Percentiles rank a stretch among this genome's conserved stretches.
These are phyloP conservation scores for Xylaria arbuscula DNA, from an alignment of 2,329 filamentous ascomycete species.

Conservation along the genomic window DNA sequence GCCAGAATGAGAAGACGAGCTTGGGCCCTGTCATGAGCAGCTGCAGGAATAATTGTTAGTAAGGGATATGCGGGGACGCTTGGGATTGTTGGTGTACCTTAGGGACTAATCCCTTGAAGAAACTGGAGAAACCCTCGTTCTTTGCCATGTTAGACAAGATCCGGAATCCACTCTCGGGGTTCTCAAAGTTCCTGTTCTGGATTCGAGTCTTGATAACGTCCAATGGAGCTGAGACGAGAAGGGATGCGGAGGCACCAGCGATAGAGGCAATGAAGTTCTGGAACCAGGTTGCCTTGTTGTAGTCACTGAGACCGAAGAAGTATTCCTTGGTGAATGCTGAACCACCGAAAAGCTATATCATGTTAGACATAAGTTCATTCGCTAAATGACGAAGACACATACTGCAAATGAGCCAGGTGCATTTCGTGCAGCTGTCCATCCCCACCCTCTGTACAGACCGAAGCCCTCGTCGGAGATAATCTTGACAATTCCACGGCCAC, in stretches of 20 bases:
- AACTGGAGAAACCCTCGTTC: constrained; percentile 84
- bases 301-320: constrained; percentile 87
- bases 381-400: constrained; percentile 52
- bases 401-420: constrained; percentile 96
- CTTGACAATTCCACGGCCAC: constrained; percentile 87
- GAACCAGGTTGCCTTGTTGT: constrained; percentile 93
- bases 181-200: constrained; percentile 98
- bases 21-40: constrained; percentile 99
- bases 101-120: constrained; percentile 97
- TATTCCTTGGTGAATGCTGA: constrained; percentile 98
- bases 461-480: constrained; percentile 96
- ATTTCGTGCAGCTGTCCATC: constrained; percentile 97
- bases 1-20: constrained; percentile 99
- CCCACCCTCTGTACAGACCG: constrained; percentile 93
- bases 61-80: not conserved
- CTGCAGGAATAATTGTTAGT: constrained; percentile 53
- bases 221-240: constrained; percentile 93
- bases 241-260: constrained; percentile 91
- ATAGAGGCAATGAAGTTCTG: constrained; percentile 99
- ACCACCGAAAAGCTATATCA: constrained; percentile 87
- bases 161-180: constrained; percentile 92
- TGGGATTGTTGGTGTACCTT: constrained; percentile 68
- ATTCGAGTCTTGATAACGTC: constrained; percentile 99
- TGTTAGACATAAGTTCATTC: constrained; percentile 39
- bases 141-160: constrained; percentile 94